These are phyloP conservation scores for Stygiomarasmius scandens DNA, from an alignment of 1,284 basidiomycete species.

Conservation along the genomic window DNA sequence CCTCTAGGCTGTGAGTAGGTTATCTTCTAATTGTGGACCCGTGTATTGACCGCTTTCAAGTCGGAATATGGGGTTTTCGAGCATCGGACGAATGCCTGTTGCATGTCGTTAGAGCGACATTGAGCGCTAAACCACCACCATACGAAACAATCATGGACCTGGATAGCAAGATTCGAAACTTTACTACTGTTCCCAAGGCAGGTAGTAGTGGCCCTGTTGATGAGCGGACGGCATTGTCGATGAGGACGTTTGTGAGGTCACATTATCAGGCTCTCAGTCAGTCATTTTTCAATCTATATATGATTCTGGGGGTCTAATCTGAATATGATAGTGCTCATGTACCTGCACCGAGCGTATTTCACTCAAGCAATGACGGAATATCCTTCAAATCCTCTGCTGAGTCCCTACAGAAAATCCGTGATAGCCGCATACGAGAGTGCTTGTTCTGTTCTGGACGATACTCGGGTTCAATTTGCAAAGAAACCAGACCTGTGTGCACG, in stretches of 20 bases:
- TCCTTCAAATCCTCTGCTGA: slow-evolving; percentile 41
- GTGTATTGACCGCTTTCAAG: slow-evolving; percentile 25
- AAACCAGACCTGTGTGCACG: slow-evolving; percentile 43
- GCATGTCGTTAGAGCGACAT: slow-evolving; percentile 43
- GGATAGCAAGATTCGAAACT: slow-evolving; percentile 45
- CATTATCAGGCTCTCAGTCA: slow-evolving; percentile 51
- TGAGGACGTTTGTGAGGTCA: slow-evolving; percentile 46
- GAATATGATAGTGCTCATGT: slow-evolving; percentile 41
- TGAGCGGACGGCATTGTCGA: slow-evolving; percentile 38
- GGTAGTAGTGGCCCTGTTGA: slow-evolving; percentile 23
- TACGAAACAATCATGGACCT: slow-evolving; percentile 48
- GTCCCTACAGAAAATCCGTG: slow-evolving; percentile 45
- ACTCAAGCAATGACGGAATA: slow-evolving; percentile 48
- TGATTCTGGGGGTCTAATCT: slow-evolving; percentile 1
- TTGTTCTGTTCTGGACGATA: slow-evolving; percentile 40
- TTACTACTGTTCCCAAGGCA: slow-evolving; percentile 27
- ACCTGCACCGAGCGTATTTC: slow-evolving; percentile 52
- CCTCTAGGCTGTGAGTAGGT: slow-evolving; percentile 46
- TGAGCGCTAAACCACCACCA: slow-evolving; percentile 43
- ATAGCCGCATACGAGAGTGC: slow-evolving; percentile 47
- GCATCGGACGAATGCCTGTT: slow-evolving; percentile 43
- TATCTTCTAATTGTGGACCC: neutral
- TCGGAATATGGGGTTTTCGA: slow-evolving; percentile 50
- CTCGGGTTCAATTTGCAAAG: slow-evolving; percentile 38
- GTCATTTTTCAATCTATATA: slow-evolving; percentile 17